Evolutionary conservation across 78 protist genomes (phyloP).

Genomic region (Dictyostelium capitatum): DNA sequence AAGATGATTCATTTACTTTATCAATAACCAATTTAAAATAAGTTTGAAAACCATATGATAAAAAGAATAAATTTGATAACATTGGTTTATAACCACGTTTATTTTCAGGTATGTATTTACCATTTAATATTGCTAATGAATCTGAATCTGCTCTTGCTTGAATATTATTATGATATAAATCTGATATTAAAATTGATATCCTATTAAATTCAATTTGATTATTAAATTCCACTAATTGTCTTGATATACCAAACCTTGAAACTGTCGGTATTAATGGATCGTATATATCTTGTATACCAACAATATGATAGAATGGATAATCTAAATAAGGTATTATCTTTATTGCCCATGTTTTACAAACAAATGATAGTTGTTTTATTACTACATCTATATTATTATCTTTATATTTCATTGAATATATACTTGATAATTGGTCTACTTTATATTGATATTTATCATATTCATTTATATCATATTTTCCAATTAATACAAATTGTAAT

Average conservation of each 20-base stretch:
- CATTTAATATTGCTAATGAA: neutral
- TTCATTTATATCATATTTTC: conserved; percentile 9
- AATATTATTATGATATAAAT: neutral
- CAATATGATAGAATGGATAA: neutral
- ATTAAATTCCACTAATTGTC: neutral
- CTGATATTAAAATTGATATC: neutral
- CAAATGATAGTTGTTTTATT: neutral
- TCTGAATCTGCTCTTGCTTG: neutral
- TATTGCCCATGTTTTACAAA: conserved; percentile 36
- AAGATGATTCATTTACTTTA: neutral
- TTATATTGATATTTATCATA: neutral
- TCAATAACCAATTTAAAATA: neutral
- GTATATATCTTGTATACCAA: neutral
- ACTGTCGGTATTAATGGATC: neutral
- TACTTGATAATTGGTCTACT: neutral
- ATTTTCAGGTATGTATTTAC: neutral
- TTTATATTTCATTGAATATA: neutral
- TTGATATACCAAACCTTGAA: neutral
- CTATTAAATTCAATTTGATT: neutral
- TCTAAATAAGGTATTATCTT: conserved; percentile 34
- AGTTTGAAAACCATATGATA: neutral
- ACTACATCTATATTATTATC: neutral
- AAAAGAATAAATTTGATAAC: neutral
- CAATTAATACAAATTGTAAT: neutral
- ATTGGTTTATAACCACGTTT: neutral